Conservation (phyloP, 2,329 filamentous ascomycete genomes). For the Didymella exigua region DNA sequence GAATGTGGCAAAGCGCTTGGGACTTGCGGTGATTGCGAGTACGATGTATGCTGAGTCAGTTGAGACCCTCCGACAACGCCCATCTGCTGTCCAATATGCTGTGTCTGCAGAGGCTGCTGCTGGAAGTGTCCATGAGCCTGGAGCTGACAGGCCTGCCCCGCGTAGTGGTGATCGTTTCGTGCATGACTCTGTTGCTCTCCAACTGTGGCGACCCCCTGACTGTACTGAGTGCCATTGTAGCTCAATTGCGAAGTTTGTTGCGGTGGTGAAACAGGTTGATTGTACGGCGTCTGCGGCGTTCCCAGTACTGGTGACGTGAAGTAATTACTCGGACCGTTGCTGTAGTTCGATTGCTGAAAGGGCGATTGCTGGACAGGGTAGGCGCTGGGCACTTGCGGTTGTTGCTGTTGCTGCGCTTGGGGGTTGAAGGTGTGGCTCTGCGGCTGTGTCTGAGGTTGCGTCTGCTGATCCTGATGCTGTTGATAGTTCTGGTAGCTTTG, state of each 20-base stretch:
- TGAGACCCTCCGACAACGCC: slow-evolving; percentile 31
- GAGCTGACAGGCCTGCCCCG: slow-evolving; percentile 5
- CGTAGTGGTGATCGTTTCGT: slow-evolving; percentile 22
- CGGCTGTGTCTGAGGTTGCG: slow-evolving; percentile 22
- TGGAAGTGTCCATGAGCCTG: slow-evolving; percentile 15
- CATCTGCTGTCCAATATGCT: slow-evolving; percentile 31
- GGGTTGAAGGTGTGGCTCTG: slow-evolving; percentile 24
- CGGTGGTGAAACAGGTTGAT: slow-evolving; percentile 20
- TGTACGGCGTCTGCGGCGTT: slow-evolving; percentile 16
- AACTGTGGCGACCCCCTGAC: slow-evolving; percentile 15
- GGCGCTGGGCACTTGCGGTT: slow-evolving; percentile 22
- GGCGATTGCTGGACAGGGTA: slow-evolving; percentile 38
- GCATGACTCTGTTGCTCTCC: slow-evolving; percentile 14
- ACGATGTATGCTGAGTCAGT: slow-evolving; percentile 5
- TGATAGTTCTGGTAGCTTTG: slow-evolving; percentile 44
- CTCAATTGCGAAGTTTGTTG: slow-evolving; percentile 21
- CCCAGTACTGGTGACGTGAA: slow-evolving; percentile 28
- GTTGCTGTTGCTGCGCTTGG: slow-evolving; percentile 25
- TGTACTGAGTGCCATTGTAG: slow-evolving; percentile 20
- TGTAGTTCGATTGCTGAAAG: slow-evolving; percentile 31
- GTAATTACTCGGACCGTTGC: slow-evolving; percentile 36
- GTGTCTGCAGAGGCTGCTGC: slow-evolving; percentile 17
- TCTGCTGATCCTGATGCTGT: slow-evolving; percentile 31
- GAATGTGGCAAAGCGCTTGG: slow-evolving; percentile 18
- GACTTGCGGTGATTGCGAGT: slow-evolving; percentile 19